Base-by-base conservation (phyloP, 495 filamentous ascomycete species). In the Trichoderma erinaceum region DNA sequence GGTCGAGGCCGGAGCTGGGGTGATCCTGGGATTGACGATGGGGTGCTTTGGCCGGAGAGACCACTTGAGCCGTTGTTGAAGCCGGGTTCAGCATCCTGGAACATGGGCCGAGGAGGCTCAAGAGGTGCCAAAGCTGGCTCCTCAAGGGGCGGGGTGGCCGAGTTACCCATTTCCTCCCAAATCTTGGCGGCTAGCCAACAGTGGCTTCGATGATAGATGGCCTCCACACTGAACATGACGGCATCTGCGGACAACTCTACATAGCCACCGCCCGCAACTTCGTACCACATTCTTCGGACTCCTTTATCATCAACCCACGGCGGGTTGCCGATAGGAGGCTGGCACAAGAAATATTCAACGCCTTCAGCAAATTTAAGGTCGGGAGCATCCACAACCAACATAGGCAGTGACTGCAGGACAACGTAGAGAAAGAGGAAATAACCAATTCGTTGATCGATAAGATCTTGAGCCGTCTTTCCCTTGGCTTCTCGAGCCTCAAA, bases 261-360 rank as follows among this genome's bases (percentile, higher is more conserved):
- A 16, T 93, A 82, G 46, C 86, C 87, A 52, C 89, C 86, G 41
- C 88, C 88, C 48, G 86, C 85, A 38, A 93, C 88, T 69, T 90
- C 87, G 75, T 92, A 92, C 93, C 93, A 93, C 70, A 86, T 88
- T 73, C 87, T 86, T 70, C 85, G 85, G 38, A 82, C 76, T 25
- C 83, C 82, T 68, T 86, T 86, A 63, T 92, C 89, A 66, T 90
- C 87, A 63, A 89, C 88, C 96, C 95, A 99, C 3, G 95, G 94
- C 2, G 88, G 83, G 69, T 88, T 88, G 25, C 90, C 90, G 71
- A 90, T 88, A 0, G 93, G 89, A 12, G 92, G 89, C 75, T 97
- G 86, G 78, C 93, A 98, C n/a, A 98, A 85, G 81, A 97, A 98
- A 79, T 98, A 97, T 76, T 97, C 96, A 13, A 96, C 92, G 4